Conservation (phyloP, 2,329 filamentous ascomycete genomes). For the Penicillium sp. region DNA sequence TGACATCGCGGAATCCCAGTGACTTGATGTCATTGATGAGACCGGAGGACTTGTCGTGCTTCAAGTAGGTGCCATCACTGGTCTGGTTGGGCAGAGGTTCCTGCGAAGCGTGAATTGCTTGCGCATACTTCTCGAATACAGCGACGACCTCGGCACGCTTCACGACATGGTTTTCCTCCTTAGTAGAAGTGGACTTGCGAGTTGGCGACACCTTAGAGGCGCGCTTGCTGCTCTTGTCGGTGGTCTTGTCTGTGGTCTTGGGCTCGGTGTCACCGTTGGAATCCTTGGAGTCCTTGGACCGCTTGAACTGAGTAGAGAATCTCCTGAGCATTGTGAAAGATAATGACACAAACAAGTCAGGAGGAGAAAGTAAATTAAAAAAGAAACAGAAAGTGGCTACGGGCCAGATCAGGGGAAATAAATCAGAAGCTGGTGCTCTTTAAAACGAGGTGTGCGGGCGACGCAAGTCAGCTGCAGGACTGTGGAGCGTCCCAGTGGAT, state of each 20-base stretch:
- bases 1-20: conserved; percentile 59
- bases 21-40: conserved; percentile 59
- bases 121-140: conserved; percentile 47
- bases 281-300: conserved; percentile 29
- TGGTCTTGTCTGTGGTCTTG: conserved; percentile 24
- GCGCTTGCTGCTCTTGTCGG: conserved; percentile 28
- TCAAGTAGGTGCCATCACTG: conserved; percentile 62
- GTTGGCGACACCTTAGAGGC: conserved; percentile 33
- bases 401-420: conserved; percentile 16
- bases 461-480: conserved; percentile 25
- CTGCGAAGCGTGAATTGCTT: conserved; percentile 54
- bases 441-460: conserved; percentile 24
- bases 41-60: conserved; percentile 52
- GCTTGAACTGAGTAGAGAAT: conserved; percentile 43
- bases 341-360: conserved; percentile 9
- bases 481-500: conserved; percentile 25
- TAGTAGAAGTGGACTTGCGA: conserved; percentile 27
- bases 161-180: conserved; percentile 30
- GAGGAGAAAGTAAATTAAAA: conserved; percentile 1
- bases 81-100: conserved; percentile 64
- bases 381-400: conserved; percentile 4
- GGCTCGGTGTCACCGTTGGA: conserved; percentile 35
- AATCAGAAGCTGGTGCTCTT: conserved; percentile 18
- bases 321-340: conserved; percentile 41
- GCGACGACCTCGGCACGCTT: conserved; percentile 43